Base-by-base conservation (phyloP, 139 green algal species). In the Zygnema cylindricum region DNA sequence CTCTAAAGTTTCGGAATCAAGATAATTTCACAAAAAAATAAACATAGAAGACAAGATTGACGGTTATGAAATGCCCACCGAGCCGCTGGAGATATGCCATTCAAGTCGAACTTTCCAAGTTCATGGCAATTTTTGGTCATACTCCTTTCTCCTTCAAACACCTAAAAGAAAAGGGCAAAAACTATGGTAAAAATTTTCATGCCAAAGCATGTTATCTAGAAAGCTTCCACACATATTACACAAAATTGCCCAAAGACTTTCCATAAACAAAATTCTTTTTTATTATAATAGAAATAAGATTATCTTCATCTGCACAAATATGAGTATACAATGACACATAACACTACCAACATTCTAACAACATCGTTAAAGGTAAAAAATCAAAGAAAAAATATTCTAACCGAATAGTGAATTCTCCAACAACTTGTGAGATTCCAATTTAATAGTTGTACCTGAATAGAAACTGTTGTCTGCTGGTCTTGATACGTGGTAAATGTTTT, bases 401-500 rank as follows among this genome's bases (percentile, higher is more conserved):
- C 7, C 7, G 16, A 63, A n/a, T n/a, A n/a, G n/a, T n/a, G n/a
- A n/a, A n/a, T n/a, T n/a, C n/a, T n/a, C n/a, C n/a, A n/a, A n/a
- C n/a, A n/a, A n/a, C n/a, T n/a, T n/a, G n/a, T n/a, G n/a, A n/a
- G n/a, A n/a, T n/a, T n/a, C n/a, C n/a, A 73, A 16, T 11, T 23
- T 54, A 23, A 11, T 79, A 79, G 36, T 22, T 38, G 33, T 69
- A 90, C 85, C 76, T 93, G 91, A 83, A 94, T 95, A 38, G 75
- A 87, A 3, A 95, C 93, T 43, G 88, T 92, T 21, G 84, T 89
- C 93, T 99, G 97, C 81, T 99, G 93, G 92, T 99, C 97, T 93
- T 98, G 94, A 95, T 98, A 99, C 21, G 98, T 99, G 88, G 97
- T 98, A 95, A 99, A 99, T 38, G 94, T 95, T 95, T 99, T 96